Conservation (phyloP, 192 early-diverging fungal species). For the Backusella morwellensis region DNA sequence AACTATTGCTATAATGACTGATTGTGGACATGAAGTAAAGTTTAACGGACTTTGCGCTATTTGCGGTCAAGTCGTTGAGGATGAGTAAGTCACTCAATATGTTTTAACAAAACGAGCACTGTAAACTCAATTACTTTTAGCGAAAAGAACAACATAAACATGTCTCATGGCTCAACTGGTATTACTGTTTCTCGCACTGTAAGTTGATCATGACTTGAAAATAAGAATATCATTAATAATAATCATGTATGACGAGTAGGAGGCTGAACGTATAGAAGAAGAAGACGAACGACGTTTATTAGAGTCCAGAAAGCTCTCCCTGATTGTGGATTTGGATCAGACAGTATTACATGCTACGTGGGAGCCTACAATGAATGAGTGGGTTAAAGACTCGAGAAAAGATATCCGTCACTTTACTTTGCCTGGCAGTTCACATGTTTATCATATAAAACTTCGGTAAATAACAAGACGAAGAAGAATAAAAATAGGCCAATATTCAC, state of each 20-base stretch:
- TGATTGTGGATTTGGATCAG: constrained; percentile 97
- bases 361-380: constrained; percentile 71
- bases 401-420: constrained; percentile 81
- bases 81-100: constrained; percentile 33
- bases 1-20: background rate
- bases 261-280: constrained; percentile 69
- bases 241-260: constrained; percentile 32
- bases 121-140: background rate
- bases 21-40: constrained; percentile 75
- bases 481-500: too few relatives aligned
- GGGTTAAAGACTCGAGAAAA: constrained; percentile 55
- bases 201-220: background rate
- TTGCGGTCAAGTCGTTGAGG: constrained; percentile 71
- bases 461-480: background rate
- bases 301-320: constrained; percentile 66
- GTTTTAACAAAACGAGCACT: background rate
- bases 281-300: constrained; percentile 64
- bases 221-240: background rate
- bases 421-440: constrained; percentile 62
- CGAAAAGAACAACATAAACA: constrained; percentile 66
- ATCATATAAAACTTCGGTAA: constrained; percentile 86
- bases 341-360: constrained; percentile 94
- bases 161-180: constrained; percentile 72
- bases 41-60: constrained; percentile 77
- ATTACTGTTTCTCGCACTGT: constrained; percentile 66